These are phyloP conservation scores for Leccinum griseonigrum DNA, from an alignment of 1,284 basidiomycete genomes.

Conservation along the genomic window DNA sequence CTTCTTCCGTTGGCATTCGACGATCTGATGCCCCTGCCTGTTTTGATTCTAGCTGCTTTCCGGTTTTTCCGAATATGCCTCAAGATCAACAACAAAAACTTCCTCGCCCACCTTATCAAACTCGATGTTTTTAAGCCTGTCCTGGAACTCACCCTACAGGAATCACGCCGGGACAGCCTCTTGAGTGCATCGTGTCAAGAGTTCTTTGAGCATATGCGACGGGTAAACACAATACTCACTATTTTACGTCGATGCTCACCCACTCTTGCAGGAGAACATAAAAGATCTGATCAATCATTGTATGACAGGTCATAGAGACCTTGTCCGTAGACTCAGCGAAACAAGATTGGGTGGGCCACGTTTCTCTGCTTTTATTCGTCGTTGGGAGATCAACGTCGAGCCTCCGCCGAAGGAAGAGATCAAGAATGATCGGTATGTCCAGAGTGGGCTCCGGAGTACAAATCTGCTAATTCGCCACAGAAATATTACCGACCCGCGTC, in stretches of 20 bases:
- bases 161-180: constrained; percentile 88
- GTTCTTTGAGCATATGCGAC: constrained; percentile 88
- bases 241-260: constrained; percentile 7
- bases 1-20: neutral
- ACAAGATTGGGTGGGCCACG: constrained; percentile 61
- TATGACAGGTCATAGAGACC: constrained; percentile 73
- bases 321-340: constrained; percentile 65
- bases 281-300: constrained; percentile 83
- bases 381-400: constrained; percentile 92
- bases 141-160: constrained; percentile 77
- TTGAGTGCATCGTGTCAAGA: constrained; percentile 94
- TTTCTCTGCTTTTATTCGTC: constrained; percentile 71
- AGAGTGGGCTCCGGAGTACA: neutral
- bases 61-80: constrained; percentile 90
- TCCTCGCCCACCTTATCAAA: constrained; percentile 83
- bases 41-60: constrained; percentile 64
- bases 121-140: constrained; percentile 83
- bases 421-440: constrained; percentile 34
- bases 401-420: constrained; percentile 62
- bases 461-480: constrained; percentile 26
- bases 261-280: constrained; percentile 70
- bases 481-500: constrained; percentile 42
- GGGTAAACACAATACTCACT: constrained; percentile 47
- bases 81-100: constrained; percentile 83
- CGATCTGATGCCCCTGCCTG: constrained; percentile 12